phyloP scores from a whole-genome alignment of 768 basidiomycete genomes.

The Pleurotus ostreatus region DNA sequence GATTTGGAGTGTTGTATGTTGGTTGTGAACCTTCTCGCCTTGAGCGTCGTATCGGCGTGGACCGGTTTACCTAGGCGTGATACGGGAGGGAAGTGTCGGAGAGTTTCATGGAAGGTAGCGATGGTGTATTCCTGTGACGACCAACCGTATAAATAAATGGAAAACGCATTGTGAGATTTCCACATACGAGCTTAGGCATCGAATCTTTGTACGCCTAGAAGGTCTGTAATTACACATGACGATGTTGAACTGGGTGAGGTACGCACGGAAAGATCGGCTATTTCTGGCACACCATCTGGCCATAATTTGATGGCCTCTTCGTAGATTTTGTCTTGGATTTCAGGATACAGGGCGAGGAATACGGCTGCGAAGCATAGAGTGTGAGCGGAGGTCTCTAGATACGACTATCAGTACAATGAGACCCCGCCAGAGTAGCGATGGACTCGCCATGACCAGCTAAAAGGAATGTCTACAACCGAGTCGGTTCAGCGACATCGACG shows the following conservation, averaged over 20 bases:
- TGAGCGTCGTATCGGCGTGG: slow-evolving; percentile 28
- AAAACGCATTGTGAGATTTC: not conserved
- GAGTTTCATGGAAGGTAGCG: slow-evolving; percentile 41
- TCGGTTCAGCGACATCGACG: not conserved
- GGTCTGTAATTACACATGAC: not conserved
- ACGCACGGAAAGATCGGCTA: slow-evolving; percentile 24
- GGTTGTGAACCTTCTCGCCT: slow-evolving; percentile 26
- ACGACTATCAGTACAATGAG: not conserved
- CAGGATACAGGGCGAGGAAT: slow-evolving; percentile 47
- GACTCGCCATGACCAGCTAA: slow-evolving; percentile 44
- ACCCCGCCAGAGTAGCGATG: too few relatives aligned
- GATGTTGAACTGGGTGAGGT: not conserved
- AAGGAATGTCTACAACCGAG: slow-evolving; percentile 33
- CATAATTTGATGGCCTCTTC: slow-evolving; percentile 36
- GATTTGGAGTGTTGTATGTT: slow-evolving; percentile 14
- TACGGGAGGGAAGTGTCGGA: slow-evolving; percentile 38
- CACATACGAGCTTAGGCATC: slow-evolving; percentile 30
- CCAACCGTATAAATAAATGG: not conserved
- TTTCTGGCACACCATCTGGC: slow-evolving; percentile 29
- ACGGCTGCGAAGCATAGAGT: slow-evolving; percentile 37
- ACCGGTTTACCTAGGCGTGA: slow-evolving; percentile 32
- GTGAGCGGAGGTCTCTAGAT: slow-evolving; percentile 43
- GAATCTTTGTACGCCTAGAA: slow-evolving; percentile 35
- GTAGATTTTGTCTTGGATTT: slow-evolving; percentile 41
- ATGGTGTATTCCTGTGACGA: slow-evolving; percentile 33